Conservation (phyloP, 768 basidiomycete species). For the Stropharia rugosoannulata region DNA sequence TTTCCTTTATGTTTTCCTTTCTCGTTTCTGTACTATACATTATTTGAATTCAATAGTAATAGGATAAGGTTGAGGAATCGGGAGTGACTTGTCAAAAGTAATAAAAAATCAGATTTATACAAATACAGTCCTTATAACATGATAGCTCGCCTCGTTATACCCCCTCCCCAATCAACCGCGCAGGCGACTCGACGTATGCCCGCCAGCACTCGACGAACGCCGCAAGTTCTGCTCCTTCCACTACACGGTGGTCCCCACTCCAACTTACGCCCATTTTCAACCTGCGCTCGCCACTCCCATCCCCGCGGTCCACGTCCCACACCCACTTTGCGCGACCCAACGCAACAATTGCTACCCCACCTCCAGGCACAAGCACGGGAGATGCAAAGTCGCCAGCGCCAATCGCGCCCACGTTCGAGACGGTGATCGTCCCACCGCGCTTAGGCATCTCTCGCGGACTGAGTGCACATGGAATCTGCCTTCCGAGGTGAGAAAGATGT, state of each 20-base stretch:
- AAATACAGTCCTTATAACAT: not conserved
- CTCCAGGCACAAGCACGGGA: conserved; percentile 79
- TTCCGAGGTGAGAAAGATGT: conserved; percentile 61
- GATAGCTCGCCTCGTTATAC: conserved; percentile 25
- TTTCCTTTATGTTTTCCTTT: too few species aligned
- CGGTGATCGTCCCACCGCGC: conserved; percentile 75
- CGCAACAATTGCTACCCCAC: conserved; percentile 84
- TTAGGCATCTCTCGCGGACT: conserved; percentile 69
- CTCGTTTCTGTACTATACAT: too few species aligned
- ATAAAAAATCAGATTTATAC: not conserved
- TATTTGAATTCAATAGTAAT: too few species aligned
- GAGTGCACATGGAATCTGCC: conserved; percentile 65
- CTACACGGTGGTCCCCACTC: conserved; percentile 85
- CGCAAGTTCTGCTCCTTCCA: conserved; percentile 87
- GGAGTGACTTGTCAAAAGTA: not conserved
- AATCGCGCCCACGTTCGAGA: conserved; percentile 83
- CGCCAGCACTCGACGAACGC: conserved; percentile 89
- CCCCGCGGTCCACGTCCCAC: conserved; percentile 58
- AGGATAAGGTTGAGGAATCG: not conserved
- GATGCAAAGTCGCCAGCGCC: conserved; percentile 68
- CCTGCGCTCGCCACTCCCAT: conserved; percentile 29
- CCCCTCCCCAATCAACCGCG: conserved; percentile 59
- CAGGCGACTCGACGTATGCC: conserved; percentile 73
- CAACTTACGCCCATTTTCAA: conserved; percentile 60
- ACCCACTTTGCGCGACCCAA: conserved; percentile 78